Evolutionary conservation across 2,329 filamentous ascomycete species (phyloP).

Genomic region (Scopulariopsis brevicaulis): DNA sequence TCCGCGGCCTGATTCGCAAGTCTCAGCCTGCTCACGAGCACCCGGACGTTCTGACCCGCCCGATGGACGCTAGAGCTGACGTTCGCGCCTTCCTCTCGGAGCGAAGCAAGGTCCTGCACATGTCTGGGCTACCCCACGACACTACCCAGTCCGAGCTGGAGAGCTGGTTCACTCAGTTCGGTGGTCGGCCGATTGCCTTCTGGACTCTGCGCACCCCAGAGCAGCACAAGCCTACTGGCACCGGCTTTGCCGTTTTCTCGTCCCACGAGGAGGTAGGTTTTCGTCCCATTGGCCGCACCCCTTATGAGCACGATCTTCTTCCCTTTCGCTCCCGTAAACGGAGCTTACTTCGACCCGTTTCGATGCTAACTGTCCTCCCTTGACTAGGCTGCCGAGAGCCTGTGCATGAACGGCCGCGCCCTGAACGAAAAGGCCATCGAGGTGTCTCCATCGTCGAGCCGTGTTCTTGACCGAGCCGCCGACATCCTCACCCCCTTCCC

Average conservation of each 20-base stretch:
- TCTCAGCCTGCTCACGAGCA: conserved; percentile 90
- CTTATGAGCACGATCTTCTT: not conserved
- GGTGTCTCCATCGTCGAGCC: conserved; percentile 93
- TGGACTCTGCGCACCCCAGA: conserved; percentile 97
- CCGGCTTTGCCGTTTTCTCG: conserved; percentile 95
- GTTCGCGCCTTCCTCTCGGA: conserved; percentile 93
- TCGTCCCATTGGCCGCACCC: not conserved
- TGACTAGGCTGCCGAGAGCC: conserved; percentile 80
- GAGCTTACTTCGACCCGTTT: not conserved
- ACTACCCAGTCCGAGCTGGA: conserved; percentile 98
- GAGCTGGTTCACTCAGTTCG: conserved; percentile 99
- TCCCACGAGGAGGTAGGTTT: conserved; percentile 90
- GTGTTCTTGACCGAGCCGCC: conserved; percentile 87
- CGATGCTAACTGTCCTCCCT: not conserved
- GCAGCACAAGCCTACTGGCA: conserved; percentile 98
- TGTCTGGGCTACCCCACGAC: conserved; percentile 94
- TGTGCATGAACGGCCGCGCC: conserved; percentile 98
- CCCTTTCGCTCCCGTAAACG: conserved; percentile 1
- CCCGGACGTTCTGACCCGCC: conserved; percentile 84
- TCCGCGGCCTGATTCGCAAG: conserved; percentile 88
- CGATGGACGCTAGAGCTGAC: conserved; percentile 94
- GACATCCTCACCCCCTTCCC: conserved; percentile 97
- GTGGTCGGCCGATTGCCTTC: conserved; percentile 93
- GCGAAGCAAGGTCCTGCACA: conserved; percentile 94
- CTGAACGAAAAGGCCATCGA: conserved; percentile 99